Evolutionary conservation across 495 filamentous ascomycete genomes (phyloP).

Genomic region (Aspergillus egyptiacus): DNA sequence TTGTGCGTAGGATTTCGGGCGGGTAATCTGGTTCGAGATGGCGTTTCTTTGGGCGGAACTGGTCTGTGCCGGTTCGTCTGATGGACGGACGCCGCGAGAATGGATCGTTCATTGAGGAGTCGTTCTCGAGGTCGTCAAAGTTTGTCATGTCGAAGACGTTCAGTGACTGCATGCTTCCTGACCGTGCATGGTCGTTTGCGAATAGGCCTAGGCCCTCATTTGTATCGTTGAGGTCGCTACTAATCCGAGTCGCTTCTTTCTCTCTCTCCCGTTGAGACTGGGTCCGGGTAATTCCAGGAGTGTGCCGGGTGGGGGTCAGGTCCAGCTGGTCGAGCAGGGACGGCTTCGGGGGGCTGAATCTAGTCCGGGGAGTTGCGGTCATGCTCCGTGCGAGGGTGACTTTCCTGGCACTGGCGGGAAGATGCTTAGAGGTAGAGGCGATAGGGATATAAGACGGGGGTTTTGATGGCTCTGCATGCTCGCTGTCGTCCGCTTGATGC

Average conservation of each 20-base stretch:
- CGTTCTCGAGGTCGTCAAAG: conserved; percentile 29
- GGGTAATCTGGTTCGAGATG: conserved; percentile 39
- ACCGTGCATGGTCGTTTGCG: conserved; percentile 16
- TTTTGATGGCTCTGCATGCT: conserved; percentile 19
- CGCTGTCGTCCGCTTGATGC: conserved; percentile 16
- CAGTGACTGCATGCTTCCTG: conserved; percentile 26
- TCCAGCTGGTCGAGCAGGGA: conserved; percentile 39
- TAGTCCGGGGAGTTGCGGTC: conserved; percentile 36
- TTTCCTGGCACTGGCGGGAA: conserved; percentile 32
- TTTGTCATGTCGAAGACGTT: conserved; percentile 35
- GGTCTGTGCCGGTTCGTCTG: conserved; percentile 14
- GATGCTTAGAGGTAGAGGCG: conserved; percentile 19
- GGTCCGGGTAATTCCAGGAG: conserved; percentile 25
- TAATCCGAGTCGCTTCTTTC: conserved; percentile 6
- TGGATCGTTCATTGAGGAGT: conserved; percentile 30
- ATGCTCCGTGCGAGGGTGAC: conserved; percentile 35
- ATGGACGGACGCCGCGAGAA: conserved; percentile 25
- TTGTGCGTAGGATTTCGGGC: conserved; percentile 35
- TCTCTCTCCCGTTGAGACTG: conserved; percentile 16
- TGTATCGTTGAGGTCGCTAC: conserved; percentile 17
- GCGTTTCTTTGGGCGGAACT: conserved; percentile 26
- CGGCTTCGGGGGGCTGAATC: conserved; percentile 43
- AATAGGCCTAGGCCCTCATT: conserved; percentile 26
- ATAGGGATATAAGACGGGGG: conserved; percentile 13
- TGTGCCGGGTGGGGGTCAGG: conserved; percentile 36